A percentile compares a stretch with the other conserved stretches of the same genome.
Conservation (phyloP, 1,139 yeast species). For the Saccharomycopsis crataegensis region DNA sequence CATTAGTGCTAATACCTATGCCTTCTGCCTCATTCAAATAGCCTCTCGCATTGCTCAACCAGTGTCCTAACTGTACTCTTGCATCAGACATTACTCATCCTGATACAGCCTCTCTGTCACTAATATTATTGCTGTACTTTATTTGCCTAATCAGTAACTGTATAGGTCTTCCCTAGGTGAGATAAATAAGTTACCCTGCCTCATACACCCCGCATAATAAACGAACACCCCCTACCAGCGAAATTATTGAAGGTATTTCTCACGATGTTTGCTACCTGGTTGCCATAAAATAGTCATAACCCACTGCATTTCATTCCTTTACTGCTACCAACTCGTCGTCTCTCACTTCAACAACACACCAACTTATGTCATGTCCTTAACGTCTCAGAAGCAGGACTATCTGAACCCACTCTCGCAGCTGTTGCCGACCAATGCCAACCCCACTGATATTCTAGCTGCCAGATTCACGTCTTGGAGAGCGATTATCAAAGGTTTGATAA, state of each 20-base stretch:
- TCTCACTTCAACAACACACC: not conserved
- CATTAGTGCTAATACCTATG: slow-evolving; percentile 11
- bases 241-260: no score
- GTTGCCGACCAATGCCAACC: slow-evolving; percentile 54
- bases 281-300: not conserved
- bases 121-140: not conserved
- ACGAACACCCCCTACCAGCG: not conserved
- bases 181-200: not conserved
- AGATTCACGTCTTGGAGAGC: slow-evolving; percentile 85
- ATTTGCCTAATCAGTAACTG: not conserved
- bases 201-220: no score
- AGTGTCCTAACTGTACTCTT: slow-evolving; percentile 3
- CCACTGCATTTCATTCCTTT: not conserved
- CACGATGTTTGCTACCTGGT: no score
- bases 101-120: not conserved
- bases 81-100: not conserved
- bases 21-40: slow-evolving; percentile 15
- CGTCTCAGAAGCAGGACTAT: slow-evolving; percentile 3
- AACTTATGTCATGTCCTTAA: not conserved
- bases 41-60: slow-evolving; percentile 7
- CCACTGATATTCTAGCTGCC: slow-evolving; percentile 79
- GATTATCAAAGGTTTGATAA: slow-evolving; percentile 64
- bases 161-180: not conserved
- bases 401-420: slow-evolving; percentile 37
- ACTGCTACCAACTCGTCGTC: not conserved